Evolutionary conservation across 179 eudicot genomes (phyloP), one percentile per base, ranked within the genome.

Genomic region (Vitellaria paradoxa): DNA sequence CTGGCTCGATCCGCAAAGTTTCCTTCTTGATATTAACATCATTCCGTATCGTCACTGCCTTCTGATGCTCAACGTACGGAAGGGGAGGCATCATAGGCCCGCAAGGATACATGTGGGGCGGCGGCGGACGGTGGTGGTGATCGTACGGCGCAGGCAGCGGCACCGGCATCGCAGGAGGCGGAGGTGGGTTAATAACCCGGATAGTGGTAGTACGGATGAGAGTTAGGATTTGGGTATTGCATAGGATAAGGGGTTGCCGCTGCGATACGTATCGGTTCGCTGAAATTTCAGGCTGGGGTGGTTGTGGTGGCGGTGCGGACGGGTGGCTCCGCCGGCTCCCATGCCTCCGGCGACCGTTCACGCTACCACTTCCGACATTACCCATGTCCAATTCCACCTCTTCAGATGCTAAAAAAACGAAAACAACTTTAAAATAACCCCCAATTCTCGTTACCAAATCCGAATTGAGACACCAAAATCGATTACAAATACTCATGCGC

Each of bases 11-110:
- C 86, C 83, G 76, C 75, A 95, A 76, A 78, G 89, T 91, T 76
- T 95, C 99, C 78, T 93, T 95, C 92, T 91, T 93, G 75, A 95
- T 78, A 82, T 95, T 93, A 18, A 95, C 93, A 80, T 91, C 97
- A 61, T 95, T 95, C 70, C 93, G 73, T 20, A 95, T 91, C 6
- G 99, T 95, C 64, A 95, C 93, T 7, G 98, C 98, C 79, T 90
- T 93, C 84, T 95, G 99, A 68, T 91, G 97, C 85, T 95, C 98
- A 24, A 95, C 96, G 70, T 80, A 88, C 1, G 95, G 46, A 0
- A 91, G 89, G 0, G 86, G 80, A 0, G 79, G 87, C 83, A 88
- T 81, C 82, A 84, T 68, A 0, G 90, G 90, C 42, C 88, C 91
- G 82, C 84, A 90, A 18, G 91, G 92, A 74, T 88, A 87, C 81